Evolutionary conservation across 2,329 filamentous ascomycete species (phyloP), one percentile per base, ranked within the genome.

Genomic region (Botrytis galanthina): DNA sequence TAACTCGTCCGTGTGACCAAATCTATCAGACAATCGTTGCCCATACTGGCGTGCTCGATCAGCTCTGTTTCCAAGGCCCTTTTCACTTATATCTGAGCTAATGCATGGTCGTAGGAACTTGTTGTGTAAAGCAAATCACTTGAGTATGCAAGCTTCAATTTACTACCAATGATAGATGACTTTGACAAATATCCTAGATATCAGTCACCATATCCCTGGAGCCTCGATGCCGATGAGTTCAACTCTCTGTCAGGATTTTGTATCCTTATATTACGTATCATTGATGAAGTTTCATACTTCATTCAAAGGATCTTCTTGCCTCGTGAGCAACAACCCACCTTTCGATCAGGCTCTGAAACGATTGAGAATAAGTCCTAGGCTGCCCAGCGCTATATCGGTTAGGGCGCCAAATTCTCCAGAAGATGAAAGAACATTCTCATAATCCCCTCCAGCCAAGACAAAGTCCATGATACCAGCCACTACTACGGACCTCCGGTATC

Each of bases 1-100:
- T 39, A 54, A 67, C 64, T 67, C 22, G 46, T 67, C 44, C 64
- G 46, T 67, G 64, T 67, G 64, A 67, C 46, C 64, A 51, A 54
- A 39, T 39, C 46, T 29, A 67, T 67, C 46, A 67, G 46, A 51
- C 35, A 67, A 67, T 67, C 46, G 26, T 54, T 67, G 35, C 64
- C 18, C 64, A 54, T n/a, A n/a, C n/a, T 67, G 64, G 64, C 64
- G 64, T 67, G 64, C 32, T 54, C 32, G 16, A 67, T 54, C 32
- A 29, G 46, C 37, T 62, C 37, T 29, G 26, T 44, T n/a, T 63
- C n/a, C 61, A 63, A 29, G 26, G 16, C 22, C 37, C 37, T 29
- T 63, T 42, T 63, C 26, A 29, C 37, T 29, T 42, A 10, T 39
- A 29, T 62, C 16, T 16, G 37, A 44, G 7, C 61, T 20, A 63